These are phyloP conservation scores for Trametes cubensis DNA, from an alignment of 768 basidiomycete genomes.

Conservation along the genomic window DNA sequence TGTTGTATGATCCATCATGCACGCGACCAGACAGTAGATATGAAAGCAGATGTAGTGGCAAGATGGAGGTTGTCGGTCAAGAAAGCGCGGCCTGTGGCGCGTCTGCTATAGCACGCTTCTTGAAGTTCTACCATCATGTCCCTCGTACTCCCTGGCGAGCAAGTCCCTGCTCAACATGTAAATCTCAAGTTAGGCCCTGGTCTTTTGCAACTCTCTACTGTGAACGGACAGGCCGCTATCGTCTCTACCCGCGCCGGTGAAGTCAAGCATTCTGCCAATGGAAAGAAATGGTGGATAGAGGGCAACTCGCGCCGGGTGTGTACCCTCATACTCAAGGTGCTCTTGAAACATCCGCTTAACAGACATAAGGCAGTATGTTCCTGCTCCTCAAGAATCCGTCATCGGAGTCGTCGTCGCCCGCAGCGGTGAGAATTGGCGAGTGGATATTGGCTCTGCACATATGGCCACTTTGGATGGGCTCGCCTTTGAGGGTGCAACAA, in stretches of 20 bases:
- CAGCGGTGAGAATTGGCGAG: constrained; percentile 87
- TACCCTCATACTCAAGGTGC: constrained; percentile 25
- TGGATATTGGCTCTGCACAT: constrained; percentile 92
- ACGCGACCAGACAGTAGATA: neutral
- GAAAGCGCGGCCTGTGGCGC: neutral
- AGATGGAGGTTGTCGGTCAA: constrained; percentile 5
- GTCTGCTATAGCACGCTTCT: neutral
- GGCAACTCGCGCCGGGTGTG: constrained; percentile 81
- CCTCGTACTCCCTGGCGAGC: constrained; percentile 80
- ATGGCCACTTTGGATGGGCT: constrained; percentile 83
- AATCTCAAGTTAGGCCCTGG: constrained; percentile 90
- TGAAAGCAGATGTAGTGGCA: neutral
- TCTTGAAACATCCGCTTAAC: neutral
- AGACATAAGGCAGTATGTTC: constrained; percentile 70
- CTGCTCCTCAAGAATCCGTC: constrained; percentile 87
- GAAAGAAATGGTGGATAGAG: constrained; percentile 89
- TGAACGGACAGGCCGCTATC: constrained; percentile 37
- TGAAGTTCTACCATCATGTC: constrained; percentile 45
- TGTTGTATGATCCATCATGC: constrained; percentile 11
- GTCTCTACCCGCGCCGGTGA: constrained; percentile 71
- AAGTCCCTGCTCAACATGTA: constrained; percentile 69
- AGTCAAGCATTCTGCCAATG: constrained; percentile 69
- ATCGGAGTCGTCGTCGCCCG: constrained; percentile 81
- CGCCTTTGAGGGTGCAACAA: constrained; percentile 95
- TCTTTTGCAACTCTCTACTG: constrained; percentile 52